Conservation (phyloP, 192 early-diverging fungal genomes). For the Coemansia sp. region DNA sequence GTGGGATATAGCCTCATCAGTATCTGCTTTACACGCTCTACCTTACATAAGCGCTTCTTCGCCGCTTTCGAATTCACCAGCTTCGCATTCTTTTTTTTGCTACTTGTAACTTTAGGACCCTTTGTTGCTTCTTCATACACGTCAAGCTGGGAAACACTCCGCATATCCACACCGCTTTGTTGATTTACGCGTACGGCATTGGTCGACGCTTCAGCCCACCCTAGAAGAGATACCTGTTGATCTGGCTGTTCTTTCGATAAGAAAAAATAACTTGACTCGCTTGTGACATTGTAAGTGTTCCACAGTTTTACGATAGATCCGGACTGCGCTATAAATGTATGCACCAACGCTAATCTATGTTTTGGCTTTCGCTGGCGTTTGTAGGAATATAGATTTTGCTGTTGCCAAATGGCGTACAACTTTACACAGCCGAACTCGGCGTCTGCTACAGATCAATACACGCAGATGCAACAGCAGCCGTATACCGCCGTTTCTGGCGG, state of each 20-base stretch:
- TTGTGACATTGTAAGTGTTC: background rate
- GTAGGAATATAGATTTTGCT: background rate
- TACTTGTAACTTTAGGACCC: background rate
- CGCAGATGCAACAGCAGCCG: background rate
- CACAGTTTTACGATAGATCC: background rate
- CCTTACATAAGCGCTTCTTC: too few species aligned
- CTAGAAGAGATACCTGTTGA: background rate
- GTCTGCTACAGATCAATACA: background rate
- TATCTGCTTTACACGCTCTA: background rate
- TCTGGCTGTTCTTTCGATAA: background rate
- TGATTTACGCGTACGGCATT: background rate
- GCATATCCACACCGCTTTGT: background rate
- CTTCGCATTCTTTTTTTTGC: background rate
- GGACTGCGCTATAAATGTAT: background rate
- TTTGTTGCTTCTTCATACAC: background rate
- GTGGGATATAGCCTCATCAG: background rate
- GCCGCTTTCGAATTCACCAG: background rate
- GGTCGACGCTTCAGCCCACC: background rate
- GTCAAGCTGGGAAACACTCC: background rate
- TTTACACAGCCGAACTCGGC: constrained; percentile 6
- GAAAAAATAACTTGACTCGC: background rate
- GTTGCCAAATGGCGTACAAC: constrained; percentile 15
- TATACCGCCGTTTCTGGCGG: background rate
- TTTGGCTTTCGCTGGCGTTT: background rate
- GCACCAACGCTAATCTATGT: background rate